Conservation (phyloP, 2,329 filamentous ascomycete genomes). For the Ophiocordyceps camponoti-saundersi region DNA sequence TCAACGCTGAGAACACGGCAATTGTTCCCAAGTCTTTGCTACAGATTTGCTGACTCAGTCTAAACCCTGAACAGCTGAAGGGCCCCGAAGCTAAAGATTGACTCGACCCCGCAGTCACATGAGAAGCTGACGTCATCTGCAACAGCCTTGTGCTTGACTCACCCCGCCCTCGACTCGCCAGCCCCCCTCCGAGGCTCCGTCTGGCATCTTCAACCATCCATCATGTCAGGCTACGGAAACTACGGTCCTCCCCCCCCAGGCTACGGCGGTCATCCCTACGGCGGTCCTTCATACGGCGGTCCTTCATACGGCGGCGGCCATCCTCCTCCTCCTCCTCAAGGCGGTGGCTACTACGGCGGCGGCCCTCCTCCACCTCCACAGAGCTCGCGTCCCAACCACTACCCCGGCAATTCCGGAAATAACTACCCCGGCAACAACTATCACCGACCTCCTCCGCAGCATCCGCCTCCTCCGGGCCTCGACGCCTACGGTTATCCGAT, state of each 20-base stretch:
- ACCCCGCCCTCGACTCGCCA: not conserved
- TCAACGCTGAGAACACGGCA: too few relatives aligned
- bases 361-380: slow-evolving; percentile 8
- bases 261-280: slow-evolving; percentile 7
- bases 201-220: not conserved
- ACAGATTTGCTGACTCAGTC: not conserved
- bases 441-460: slow-evolving; percentile 12
- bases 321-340: slow-evolving; percentile 5
- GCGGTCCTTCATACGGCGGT: slow-evolving; percentile 4
- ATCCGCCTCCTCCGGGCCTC: slow-evolving; percentile 23
- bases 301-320: slow-evolving; percentile 4
- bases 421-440: slow-evolving; percentile 3
- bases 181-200: not conserved
- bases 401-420: slow-evolving; percentile 1
- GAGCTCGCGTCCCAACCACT: slow-evolving; percentile 7
- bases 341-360: slow-evolving; percentile 7
- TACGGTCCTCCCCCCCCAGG: slow-evolving; percentile 6
- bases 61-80: not conserved
- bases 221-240: slow-evolving; percentile 9
- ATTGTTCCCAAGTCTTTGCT: not conserved
- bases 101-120: not conserved
- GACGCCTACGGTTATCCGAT: slow-evolving; percentile 31
- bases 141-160: not conserved
- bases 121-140: not conserved
- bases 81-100: too few relatives aligned